A percentile compares a stretch with the other conserved stretches of the same genome.
Conservation (phyloP, 495 filamentous ascomycete species). For the Bathelium albidoporum region DNA sequence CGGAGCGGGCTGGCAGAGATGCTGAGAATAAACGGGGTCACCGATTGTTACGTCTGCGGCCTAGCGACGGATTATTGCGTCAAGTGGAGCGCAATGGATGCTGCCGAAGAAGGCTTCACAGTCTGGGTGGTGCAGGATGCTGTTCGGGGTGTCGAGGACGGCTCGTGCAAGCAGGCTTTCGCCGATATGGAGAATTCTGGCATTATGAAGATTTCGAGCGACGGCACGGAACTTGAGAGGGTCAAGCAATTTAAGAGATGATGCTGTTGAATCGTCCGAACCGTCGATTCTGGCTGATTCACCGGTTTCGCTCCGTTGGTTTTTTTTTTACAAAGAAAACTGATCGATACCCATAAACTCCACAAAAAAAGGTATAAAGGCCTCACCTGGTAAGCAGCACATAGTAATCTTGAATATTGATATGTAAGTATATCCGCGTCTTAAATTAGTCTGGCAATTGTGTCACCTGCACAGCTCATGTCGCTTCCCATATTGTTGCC, state of each 20-base stretch:
- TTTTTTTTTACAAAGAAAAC: too few species aligned
- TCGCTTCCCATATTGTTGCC: too few species aligned
- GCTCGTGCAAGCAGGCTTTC: conserved; percentile 46
- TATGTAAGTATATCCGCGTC: too few species aligned
- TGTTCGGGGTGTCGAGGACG: conserved; percentile 56
- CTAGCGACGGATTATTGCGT: conserved; percentile 89
- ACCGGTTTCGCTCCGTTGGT: background rate
- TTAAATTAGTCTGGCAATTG: too few species aligned
- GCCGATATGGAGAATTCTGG: conserved; percentile 45
- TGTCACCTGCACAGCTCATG: too few species aligned
- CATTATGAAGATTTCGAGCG: conserved; percentile 40
- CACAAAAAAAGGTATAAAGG: too few species aligned
- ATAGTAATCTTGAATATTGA: too few species aligned
- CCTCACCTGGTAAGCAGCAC: too few species aligned
- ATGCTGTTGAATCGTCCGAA: background rate
- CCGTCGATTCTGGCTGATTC: background rate
- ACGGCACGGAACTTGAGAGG: conserved; percentile 38
- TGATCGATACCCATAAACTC: too few species aligned
- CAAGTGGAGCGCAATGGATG: conserved; percentile 65
- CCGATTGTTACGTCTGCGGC: conserved; percentile 72
- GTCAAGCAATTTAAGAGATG: conserved; percentile 22
- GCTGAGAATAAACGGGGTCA: conserved; percentile 50
- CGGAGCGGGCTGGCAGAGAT: conserved; percentile 45
- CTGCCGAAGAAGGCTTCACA: conserved; percentile 61
- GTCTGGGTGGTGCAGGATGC: conserved; percentile 71